These are phyloP conservation scores for Phlebiopsis gigantea DNA, from an alignment of 768 basidiomycete genomes.

Conservation along the genomic window DNA sequence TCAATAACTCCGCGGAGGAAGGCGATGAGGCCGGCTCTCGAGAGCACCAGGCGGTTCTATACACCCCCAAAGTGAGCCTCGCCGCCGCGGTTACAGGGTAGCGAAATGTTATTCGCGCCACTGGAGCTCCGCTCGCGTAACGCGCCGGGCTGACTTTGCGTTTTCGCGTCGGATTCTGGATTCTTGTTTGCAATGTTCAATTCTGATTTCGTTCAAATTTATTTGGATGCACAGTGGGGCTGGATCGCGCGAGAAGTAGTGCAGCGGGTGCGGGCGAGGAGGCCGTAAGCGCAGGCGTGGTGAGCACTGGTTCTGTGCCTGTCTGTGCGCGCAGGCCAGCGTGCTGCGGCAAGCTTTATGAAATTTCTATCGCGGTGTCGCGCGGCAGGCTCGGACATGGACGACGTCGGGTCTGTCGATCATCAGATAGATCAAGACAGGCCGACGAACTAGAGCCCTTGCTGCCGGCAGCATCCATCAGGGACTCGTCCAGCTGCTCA, in stretches of 20 bases:
- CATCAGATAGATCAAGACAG: too few relatives aligned
- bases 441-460: too few relatives aligned
- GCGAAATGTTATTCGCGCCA: background rate
- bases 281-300: too few relatives aligned
- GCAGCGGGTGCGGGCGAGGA: background rate
- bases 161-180: background rate
- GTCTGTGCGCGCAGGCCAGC: too few relatives aligned
- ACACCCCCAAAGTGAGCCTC: conserved; percentile 54
- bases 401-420: too few relatives aligned
- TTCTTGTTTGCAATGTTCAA: background rate
- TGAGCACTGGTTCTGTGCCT: too few relatives aligned
- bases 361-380: too few relatives aligned
- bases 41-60: conserved; percentile 47
- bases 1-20: conserved; percentile 23
- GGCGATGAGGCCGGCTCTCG: conserved; percentile 19
- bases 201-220: too few relatives aligned
- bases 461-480: background rate
- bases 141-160: background rate
- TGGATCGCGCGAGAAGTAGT: conserved; percentile 17
- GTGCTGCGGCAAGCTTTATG: too few relatives aligned
- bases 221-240: conserved; percentile 15
- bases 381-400: too few relatives aligned
- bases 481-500: background rate
- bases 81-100: background rate
- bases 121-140: background rate